phyloP scores from a whole-genome alignment of 75 land plant species.

The Picea glauca region DNA sequence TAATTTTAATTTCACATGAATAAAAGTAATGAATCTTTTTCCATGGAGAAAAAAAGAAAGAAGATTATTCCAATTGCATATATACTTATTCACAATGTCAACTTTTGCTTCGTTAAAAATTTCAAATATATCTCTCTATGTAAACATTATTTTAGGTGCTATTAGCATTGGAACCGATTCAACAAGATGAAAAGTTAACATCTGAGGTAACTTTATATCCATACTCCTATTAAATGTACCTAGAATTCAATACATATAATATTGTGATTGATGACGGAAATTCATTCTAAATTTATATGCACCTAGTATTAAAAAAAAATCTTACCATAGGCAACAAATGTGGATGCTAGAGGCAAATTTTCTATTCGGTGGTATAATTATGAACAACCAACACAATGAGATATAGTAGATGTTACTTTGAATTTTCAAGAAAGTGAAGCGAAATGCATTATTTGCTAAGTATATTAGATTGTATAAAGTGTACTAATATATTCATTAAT shows the following conservation, averaged over 20 bases:
- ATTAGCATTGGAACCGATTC: slow-evolving; percentile 56
- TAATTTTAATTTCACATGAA: no score
- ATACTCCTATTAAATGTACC: not conserved
- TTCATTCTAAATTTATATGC: not conserved
- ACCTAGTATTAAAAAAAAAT: not conserved
- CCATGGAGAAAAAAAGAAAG: no score
- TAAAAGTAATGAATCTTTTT: no score
- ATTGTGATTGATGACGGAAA: not conserved
- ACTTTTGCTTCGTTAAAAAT: not conserved
- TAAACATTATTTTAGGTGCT: slow-evolving; percentile 36
- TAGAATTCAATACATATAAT: not conserved
- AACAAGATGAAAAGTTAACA: slow-evolving; percentile 50
- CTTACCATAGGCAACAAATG: slow-evolving; percentile 55
- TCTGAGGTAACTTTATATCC: slow-evolving; percentile 39
- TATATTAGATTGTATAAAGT: slow-evolving; percentile 12
- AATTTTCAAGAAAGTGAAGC: slow-evolving; percentile 29
- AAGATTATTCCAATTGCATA: no score
- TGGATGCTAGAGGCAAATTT: slow-evolving; percentile 68
- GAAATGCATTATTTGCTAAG: slow-evolving; percentile 87
- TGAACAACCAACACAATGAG: slow-evolving; percentile 84
- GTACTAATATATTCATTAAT: no score
- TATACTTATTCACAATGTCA: not conserved
- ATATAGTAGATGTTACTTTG: slow-evolving; percentile 7
- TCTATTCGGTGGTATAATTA: slow-evolving; percentile 49
- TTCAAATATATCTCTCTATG: not conserved